Base-by-base conservation (phyloP, 2,329 filamentous ascomycete genomes). In the Calonectria pteridis region DNA sequence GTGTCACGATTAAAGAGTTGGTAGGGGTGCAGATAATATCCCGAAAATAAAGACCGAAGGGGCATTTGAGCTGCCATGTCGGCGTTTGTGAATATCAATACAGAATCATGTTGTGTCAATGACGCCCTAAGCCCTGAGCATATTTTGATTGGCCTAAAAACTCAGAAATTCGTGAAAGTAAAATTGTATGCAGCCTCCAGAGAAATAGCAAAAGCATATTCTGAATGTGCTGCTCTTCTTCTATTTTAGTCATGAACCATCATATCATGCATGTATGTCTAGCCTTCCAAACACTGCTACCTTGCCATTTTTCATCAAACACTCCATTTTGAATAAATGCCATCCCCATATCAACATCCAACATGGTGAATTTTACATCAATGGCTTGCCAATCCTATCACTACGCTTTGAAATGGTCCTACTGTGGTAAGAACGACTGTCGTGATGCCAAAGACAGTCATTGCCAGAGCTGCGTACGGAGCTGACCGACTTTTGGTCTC, bases 381-480 rank as follows among this genome's bases (percentile, higher is more conserved):
- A 76, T 76, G 78, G 18, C 75, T 79, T 29, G 86, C 83, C 51
- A 87, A 72, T 20, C 55, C 67, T 13, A 84, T 73, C 16, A 90
- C 76, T 64, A 83, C 84, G 0, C 76, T 75, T 11, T 83, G 84
- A 73, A 90, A 86, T 11, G 87, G 88, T 5, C 85, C 84, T 1
- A 90, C 81, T 1, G 88, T 87, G 0, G 88, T 88, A 51, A 91
- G 87, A 3, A 89, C 85, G 0, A 92, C 90, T 0, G 89, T 91
- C 83, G 88, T 87, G 49, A 90, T 85, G 0, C 90, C 89, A 77
- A 91, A 89, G 6, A 89, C 83, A 9, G 89, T 90, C 90, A 91
- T 91, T 1, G 89, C 86, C 20, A 92, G 81, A 2, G 88, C 89
- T 3, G 90, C 88, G 76, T 91, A 91, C 0, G 90, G 89, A 3